Conservation (phyloP, 208 protist species). For the Acanthamoeba triangularis region DNA sequence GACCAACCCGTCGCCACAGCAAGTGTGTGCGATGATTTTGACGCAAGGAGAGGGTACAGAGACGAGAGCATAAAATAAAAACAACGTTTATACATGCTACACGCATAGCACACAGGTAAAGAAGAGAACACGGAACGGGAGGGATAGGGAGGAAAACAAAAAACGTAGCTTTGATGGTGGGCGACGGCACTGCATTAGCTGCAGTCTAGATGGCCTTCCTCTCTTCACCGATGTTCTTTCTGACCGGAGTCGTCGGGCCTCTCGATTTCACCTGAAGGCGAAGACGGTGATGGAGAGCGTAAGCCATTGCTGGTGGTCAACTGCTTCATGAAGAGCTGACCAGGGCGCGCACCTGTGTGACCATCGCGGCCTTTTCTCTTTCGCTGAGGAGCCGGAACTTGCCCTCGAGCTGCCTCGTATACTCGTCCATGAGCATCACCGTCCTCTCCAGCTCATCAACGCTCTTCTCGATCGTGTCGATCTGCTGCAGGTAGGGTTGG, state of each 20-base stretch:
- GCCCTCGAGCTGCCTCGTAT: constrained; percentile 56
- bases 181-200: neutral
- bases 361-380: constrained; percentile 27
- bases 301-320: neutral
- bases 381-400: constrained; percentile 68
- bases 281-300: neutral
- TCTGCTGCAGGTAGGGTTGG: constrained; percentile 66
- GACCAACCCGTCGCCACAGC: too few relatives aligned
- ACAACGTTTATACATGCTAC: neutral
- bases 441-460: constrained; percentile 69
- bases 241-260: neutral
- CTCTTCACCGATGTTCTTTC: neutral
- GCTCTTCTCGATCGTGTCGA: constrained; percentile 51
- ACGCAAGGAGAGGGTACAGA: neutral
- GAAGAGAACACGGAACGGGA: neutral
- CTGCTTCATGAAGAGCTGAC: neutral
- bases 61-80: neutral
- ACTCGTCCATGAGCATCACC: constrained; percentile 76
- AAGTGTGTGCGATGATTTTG: too few relatives aligned
- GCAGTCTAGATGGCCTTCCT: neutral
- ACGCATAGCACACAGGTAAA: neutral
- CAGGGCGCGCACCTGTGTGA: neutral
- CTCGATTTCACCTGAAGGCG: neutral
- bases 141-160: neutral
- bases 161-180: neutral